phyloP scores from a whole-genome alignment of 495 filamentous ascomycete species.

The Apiosordaria backusii region DNA sequence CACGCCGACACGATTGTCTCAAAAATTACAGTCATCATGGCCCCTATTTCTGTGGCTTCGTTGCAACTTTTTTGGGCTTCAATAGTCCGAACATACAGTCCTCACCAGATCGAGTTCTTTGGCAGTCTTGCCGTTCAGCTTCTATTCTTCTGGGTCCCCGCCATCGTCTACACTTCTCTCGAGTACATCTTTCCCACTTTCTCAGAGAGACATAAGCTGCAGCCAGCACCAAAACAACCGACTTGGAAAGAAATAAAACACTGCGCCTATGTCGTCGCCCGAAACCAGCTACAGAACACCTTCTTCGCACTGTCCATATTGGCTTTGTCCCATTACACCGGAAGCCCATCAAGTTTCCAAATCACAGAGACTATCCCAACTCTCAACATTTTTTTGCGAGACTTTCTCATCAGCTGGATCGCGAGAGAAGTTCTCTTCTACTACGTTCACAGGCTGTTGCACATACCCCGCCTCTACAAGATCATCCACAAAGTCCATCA shows the following conservation, averaged over 20 bases:
- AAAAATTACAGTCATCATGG: background rate
- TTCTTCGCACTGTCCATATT: conserved; percentile 37
- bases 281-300: conserved; percentile 46
- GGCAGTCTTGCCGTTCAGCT: conserved; percentile 46
- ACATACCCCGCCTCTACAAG: conserved; percentile 48
- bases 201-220: conserved; percentile 54
- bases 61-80: conserved; percentile 17
- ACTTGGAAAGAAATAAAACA: conserved; percentile 42
- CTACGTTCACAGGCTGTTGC: conserved; percentile 53
- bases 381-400: conserved; percentile 32
- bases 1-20: background rate
- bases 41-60: background rate
- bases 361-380: conserved; percentile 36
- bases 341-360: conserved; percentile 35
- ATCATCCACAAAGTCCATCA: conserved; percentile 57
- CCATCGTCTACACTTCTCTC: conserved; percentile 40
- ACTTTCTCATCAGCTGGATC: conserved; percentile 47
- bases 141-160: conserved; percentile 52
- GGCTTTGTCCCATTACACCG: conserved; percentile 11
- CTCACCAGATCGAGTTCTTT: conserved; percentile 37
- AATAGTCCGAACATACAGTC: conserved; percentile 19
- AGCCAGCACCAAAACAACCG: conserved; percentile 50
- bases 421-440: conserved; percentile 55
- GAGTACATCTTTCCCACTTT: conserved; percentile 45
- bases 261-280: conserved; percentile 44